A percentile compares a stretch with the other conserved stretches of the same genome.
Conservation (phyloP, 495 filamentous ascomycete genomes). For the Pseudomonodictys pantanalensis region DNA sequence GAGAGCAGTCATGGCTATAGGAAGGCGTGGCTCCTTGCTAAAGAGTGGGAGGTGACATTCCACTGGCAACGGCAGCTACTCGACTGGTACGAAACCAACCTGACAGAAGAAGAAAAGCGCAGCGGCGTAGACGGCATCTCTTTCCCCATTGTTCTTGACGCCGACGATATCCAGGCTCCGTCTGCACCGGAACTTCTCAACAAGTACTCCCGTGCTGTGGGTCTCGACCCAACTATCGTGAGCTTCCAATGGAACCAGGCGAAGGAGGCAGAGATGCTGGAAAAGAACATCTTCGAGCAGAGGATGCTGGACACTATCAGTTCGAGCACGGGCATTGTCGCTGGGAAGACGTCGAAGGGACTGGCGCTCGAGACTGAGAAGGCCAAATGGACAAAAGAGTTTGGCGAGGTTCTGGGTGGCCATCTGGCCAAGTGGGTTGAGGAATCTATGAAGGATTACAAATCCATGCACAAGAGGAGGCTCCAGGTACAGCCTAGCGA, state of each 20-base stretch:
- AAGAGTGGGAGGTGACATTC: too few relatives aligned
- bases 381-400: not conserved
- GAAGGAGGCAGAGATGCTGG: not conserved
- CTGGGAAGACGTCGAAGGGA: constrained; percentile 1
- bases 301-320: constrained; percentile 5
- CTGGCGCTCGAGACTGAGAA: constrained; percentile 2
- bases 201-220: not conserved
- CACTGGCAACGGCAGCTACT: too few relatives aligned
- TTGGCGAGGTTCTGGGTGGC: not conserved
- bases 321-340: constrained; percentile 1
- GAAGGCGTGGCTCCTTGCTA: not conserved
- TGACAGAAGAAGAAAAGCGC: too few relatives aligned
- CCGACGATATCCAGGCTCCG: too few relatives aligned
- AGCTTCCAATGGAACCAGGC: not conserved
- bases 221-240: not conserved
- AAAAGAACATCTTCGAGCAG: constrained; percentile 1
- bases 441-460: not conserved
- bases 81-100: too few relatives aligned
- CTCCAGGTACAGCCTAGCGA: too few relatives aligned
- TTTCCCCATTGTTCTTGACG: constrained; percentile 1
- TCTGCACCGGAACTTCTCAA: not conserved
- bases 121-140: not conserved
- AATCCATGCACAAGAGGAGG: too few relatives aligned
- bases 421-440: not conserved
- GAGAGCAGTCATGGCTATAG: not conserved